Conservation (phyloP, 2,329 filamentous ascomycete species). For the Monilinia polystroma region DNA sequence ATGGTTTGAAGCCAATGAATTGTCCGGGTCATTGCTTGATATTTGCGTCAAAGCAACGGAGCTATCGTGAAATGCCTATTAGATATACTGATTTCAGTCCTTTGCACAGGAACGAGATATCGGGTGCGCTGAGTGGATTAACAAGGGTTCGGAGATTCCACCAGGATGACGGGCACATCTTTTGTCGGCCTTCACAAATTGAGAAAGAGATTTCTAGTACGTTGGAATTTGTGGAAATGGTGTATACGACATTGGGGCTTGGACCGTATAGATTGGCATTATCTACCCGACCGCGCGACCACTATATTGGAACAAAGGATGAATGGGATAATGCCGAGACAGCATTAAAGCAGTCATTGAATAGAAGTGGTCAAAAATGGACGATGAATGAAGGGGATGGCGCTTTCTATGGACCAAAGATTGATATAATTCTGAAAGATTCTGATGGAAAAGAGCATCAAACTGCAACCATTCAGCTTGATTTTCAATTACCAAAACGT, state of each 20-base stretch:
- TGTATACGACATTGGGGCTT: conserved; percentile 68
- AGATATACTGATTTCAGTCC: conserved; percentile 86
- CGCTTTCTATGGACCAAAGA: conserved; percentile 90
- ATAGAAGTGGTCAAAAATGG: conserved; percentile 66
- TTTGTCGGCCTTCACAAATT: conserved; percentile 77
- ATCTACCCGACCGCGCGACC: conserved; percentile 73
- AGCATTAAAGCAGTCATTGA: conserved; percentile 63
- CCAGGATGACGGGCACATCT: conserved; percentile 90
- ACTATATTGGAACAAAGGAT: conserved; percentile 72
- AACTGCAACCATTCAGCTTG: conserved; percentile 83
- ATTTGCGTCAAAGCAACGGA: conserved; percentile 70
- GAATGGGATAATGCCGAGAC: conserved; percentile 68
- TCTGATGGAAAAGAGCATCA: conserved; percentile 84
- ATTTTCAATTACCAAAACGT: conserved; percentile 83
- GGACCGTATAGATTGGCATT: conserved; percentile 73
- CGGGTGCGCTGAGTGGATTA: conserved; percentile 75
- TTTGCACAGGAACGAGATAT: conserved; percentile 83
- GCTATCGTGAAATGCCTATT: conserved; percentile 78
- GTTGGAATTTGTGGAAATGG: conserved; percentile 69
- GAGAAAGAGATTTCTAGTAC: conserved; percentile 71
- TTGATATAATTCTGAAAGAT: conserved; percentile 80
- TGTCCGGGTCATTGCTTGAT: conserved; percentile 86
- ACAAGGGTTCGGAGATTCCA: conserved; percentile 85
- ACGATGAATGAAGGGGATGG: conserved; percentile 77
- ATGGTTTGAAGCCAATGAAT: conserved; percentile 90